phyloP scores from a whole-genome alignment of 345 rosid genomes.

The Citropsis articulata region DNA sequence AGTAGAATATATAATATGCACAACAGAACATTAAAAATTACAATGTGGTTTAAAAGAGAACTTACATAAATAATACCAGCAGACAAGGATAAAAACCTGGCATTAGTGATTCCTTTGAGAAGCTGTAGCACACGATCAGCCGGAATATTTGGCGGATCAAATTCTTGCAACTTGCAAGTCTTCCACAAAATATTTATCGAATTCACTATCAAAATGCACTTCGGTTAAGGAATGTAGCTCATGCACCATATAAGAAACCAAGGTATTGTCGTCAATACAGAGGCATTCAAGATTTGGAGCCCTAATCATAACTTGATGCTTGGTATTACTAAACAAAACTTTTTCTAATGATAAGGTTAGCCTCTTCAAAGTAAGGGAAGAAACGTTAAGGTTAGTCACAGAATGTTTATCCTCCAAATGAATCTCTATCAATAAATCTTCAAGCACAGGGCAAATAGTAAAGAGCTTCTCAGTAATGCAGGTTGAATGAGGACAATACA shows the following conservation, averaged over 20 bases:
- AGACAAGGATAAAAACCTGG: not conserved
- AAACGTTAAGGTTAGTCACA: not conserved
- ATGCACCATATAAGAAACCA: not conserved
- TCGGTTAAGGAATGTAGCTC: not conserved
- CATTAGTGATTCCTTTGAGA: not conserved
- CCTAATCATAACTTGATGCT: not conserved
- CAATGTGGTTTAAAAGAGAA: not conserved
- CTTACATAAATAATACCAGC: not conserved
- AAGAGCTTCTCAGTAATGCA: not conserved
- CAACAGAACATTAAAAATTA: no score
- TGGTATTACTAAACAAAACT: not conserved
- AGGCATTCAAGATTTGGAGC: slow-evolving; percentile 1
- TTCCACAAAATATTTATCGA: no score
- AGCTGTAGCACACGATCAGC: not conserved
- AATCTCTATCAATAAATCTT: not conserved
- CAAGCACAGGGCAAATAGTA: slow-evolving; percentile 9
- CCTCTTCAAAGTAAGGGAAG: not conserved
- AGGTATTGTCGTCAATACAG: not conserved
- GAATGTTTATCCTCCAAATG: not conserved
- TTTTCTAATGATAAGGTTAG: not conserved
- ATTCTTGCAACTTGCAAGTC: no score
- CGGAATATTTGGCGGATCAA: no score
- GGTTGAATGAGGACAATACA: not conserved
- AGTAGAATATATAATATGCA: not conserved
- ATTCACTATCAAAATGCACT: not conserved